Evolutionary conservation across 805 yeast species (phyloP), one percentile per base, ranked within the genome.

Genomic region (Hanseniaspora mollemarum): DNA sequence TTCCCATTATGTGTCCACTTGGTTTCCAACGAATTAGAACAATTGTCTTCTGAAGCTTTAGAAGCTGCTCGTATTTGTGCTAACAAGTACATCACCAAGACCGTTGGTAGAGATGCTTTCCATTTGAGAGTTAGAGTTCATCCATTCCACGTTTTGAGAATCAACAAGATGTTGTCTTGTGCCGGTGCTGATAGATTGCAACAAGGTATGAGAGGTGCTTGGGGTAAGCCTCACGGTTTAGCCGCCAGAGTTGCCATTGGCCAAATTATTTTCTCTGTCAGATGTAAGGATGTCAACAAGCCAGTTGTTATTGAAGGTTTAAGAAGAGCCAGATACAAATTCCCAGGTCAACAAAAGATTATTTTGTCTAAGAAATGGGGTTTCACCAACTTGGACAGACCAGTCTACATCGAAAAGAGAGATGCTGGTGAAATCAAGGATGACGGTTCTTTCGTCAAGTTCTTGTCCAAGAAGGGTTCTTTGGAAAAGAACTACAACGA

Each of bases 111-210:
- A 83, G 98, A 92, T 69, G 78, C 96, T 66, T 92, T 92, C 98
- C 98, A 92, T 80, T 80, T 92, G 80, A 87, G 98, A 80, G 87
- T 92, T 75, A 88, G 98, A 80, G 97, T 88, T 70, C 98, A 92
- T 77, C 98, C 98, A 67, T 92, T 85, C 97, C 98, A 92, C 82
- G 98, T 92, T 64, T 82, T 92, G 74, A 84, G 98, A 78, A 92
- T 92, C 81, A 92, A 92, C 92, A 92, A 92, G 87, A 92, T 92
- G 98, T 87, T 92, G 95, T 92, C 98, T 71, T 92, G 98, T 81
- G 98, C 98, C 79, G 98, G 98, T 86, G 98, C 98, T 73, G 98
- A 92, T 90, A 87, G 98, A 85, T 83, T 92, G 77, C 98, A 92
- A 80, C 97, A 92, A 80, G 98, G 98, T 88, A 92, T 92, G 98